These are phyloP conservation scores for Rhynchospora tenuis DNA, from an alignment of 176 grass and related monocot genomes.

Conservation along the genomic window DNA sequence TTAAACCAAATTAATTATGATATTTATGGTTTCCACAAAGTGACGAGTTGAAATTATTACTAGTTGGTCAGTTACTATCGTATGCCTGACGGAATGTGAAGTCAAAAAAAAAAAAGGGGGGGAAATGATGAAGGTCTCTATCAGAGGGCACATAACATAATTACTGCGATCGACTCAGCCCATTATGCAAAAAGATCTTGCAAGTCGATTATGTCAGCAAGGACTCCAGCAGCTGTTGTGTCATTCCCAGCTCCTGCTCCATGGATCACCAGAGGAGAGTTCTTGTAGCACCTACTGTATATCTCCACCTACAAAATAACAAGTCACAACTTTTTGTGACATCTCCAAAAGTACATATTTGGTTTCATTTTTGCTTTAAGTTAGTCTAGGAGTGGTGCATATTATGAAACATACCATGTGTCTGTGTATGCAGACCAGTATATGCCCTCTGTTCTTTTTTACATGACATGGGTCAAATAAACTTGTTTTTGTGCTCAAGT, in stretches of 20 bases:
- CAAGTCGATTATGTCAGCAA: conserved; percentile 76
- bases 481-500: neutral
- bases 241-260: conserved; percentile 91
- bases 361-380: neutral
- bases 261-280: conserved; percentile 85
- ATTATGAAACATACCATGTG: neutral
- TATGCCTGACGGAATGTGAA: too few relatives aligned
- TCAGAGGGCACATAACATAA: neutral
- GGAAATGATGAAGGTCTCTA: neutral
- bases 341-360: neutral
- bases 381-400: neutral
- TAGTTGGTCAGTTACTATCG: too few relatives aligned
- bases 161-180: neutral
- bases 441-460: neutral
- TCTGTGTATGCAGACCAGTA: neutral
- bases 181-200: conserved; percentile 56
- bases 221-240: conserved; percentile 79
- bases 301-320: conserved; percentile 64
- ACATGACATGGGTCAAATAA: neutral
- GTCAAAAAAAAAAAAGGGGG: neutral
- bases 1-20: too few relatives aligned
- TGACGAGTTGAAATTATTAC: too few relatives aligned
- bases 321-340: neutral
- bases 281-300: conserved; percentile 83
- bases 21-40: too few relatives aligned